A percentile compares a stretch with the other conserved stretches of the same genome.
Conservation (phyloP, 148 eudicot species). For the Rhododendron henanense region DNA sequence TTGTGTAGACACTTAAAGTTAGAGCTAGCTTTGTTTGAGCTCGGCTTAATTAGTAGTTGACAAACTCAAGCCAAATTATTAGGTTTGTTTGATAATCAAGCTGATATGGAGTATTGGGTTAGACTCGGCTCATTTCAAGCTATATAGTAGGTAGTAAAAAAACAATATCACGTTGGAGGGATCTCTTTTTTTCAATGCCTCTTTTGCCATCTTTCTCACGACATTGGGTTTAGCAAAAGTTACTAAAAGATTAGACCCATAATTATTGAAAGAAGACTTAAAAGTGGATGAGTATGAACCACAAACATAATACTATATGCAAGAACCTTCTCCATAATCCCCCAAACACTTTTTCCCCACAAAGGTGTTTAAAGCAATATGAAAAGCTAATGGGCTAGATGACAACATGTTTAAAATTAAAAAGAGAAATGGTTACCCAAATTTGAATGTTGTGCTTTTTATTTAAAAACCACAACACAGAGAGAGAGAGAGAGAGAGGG, state of each 20-base stretch:
- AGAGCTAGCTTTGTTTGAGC: background rate
- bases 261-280: slow-evolving; percentile 2
- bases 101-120: background rate
- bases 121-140: background rate
- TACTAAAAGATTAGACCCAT: background rate
- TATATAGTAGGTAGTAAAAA: background rate
- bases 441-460: background rate
- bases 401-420: background rate
- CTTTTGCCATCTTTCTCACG: background rate
- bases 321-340: slow-evolving; percentile 11
- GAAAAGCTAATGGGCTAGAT: background rate
- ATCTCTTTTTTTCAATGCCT: background rate
- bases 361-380: slow-evolving; percentile 4
- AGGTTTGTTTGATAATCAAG: background rate
- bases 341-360: background rate
- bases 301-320: background rate
- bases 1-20: background rate
- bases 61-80: background rate
- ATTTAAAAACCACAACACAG: background rate
- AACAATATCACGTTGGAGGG: background rate
- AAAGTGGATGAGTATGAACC: background rate
- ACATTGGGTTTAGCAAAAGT: slow-evolving; percentile 1
- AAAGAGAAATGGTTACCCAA: background rate
- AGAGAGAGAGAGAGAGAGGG: background rate
- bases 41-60: background rate